phyloP scores from a whole-genome alignment of 305 asterid genomes.

The Nicotiana rustica region DNA sequence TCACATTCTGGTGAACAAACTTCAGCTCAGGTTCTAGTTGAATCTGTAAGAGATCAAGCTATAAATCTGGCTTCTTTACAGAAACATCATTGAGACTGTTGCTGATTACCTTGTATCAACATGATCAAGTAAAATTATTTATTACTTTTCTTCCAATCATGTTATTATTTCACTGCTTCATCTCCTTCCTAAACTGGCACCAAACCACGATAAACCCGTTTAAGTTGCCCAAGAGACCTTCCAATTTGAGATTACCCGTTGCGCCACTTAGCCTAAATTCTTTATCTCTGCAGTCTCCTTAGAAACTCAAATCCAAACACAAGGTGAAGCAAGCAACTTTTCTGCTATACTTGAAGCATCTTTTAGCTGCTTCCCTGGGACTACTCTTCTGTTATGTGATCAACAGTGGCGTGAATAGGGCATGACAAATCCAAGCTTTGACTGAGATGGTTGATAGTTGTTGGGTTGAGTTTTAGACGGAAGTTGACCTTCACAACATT shows the following conservation, averaged over 20 bases:
- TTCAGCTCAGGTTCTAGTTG: neutral
- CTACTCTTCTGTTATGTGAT: constrained; percentile 11
- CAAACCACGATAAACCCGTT: constrained; percentile 11
- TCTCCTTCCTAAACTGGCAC: constrained; percentile 11
- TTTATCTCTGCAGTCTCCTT: neutral
- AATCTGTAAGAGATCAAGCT: constrained; percentile 19
- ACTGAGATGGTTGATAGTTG: neutral
- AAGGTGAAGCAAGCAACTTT: neutral
- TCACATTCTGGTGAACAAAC: constrained; percentile 18
- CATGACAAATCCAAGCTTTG: neutral
- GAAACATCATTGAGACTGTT: neutral
- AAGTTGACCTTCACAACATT: neutral
- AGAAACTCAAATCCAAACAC: constrained; percentile 16
- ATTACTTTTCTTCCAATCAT: constrained; percentile 21
- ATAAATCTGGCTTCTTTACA: neutral
- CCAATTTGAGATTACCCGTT: neutral
- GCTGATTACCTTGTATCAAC: constrained; percentile 15
- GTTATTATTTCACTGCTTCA: neutral
- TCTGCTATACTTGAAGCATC: constrained; percentile 14
- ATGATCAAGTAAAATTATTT: constrained; percentile 3
- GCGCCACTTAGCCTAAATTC: neutral
- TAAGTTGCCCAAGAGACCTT: neutral
- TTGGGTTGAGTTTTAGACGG: neutral
- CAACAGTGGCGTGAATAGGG: constrained; percentile 17
- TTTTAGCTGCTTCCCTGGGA: constrained; percentile 24